phyloP scores from a whole-genome alignment of 225 moss, liverwort and hornwort genomes.

The Thuidium tamariscinum region DNA sequence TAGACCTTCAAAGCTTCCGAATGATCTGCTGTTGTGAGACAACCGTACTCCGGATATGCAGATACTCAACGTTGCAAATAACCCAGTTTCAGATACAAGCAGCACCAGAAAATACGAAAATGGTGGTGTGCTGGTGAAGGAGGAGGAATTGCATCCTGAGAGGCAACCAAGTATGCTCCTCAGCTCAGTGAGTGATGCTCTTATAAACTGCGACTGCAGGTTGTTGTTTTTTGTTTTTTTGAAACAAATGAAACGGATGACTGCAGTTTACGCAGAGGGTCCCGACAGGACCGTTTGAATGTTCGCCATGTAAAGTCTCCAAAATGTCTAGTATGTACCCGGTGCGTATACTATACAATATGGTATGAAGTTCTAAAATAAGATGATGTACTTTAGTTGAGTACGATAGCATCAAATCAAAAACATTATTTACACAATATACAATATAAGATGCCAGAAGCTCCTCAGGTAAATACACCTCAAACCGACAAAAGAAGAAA shows the following conservation, averaged over 20 bases:
- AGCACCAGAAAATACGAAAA: not conserved
- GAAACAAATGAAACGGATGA: no score
- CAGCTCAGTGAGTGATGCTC: not conserved
- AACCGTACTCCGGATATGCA: no score
- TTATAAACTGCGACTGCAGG: no score
- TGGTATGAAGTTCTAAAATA: not conserved
- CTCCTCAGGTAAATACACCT: no score
- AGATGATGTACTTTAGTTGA: not conserved
- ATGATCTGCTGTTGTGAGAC: not conserved
- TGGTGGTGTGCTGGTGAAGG: not conserved
- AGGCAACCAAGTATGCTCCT: no score
- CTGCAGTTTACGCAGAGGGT: not conserved
- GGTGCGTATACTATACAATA: not conserved
- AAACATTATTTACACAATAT: no score
- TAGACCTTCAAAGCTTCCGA: not conserved
- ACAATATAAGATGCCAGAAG: no score
- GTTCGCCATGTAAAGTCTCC: not conserved
- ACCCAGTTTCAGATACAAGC: no score
- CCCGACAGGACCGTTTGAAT: not conserved
- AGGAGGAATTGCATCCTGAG: not conserved
- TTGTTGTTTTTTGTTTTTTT: no score
- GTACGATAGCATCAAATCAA: not conserved
- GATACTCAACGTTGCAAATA: not conserved
- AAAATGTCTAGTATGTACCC: accelerated
- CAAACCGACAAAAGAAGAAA: no score